These are phyloP conservation scores for Eucalyptus albens DNA, from an alignment of 345 rosid genomes.

Conservation along the genomic window DNA sequence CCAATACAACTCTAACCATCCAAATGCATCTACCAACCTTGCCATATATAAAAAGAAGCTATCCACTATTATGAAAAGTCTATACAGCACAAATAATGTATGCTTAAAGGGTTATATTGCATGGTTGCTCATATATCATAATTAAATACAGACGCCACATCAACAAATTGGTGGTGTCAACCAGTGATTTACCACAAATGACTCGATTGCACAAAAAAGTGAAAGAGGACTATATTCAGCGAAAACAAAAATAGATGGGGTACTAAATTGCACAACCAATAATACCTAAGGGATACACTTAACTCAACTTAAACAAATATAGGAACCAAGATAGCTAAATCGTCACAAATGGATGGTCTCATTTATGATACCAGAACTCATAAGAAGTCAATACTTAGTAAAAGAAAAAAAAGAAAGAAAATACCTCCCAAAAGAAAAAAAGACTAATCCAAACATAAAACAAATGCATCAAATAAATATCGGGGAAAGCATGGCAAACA, in stretches of 20 bases:
- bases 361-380: too few relatives aligned
- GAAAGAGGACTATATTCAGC: background rate
- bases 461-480: background rate
- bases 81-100: background rate
- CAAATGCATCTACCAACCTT: too few relatives aligned
- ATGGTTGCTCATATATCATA: background rate
- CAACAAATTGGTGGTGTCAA: background rate
- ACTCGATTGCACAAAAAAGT: background rate
- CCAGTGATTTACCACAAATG: background rate
- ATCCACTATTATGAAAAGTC: background rate
- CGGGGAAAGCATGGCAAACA: background rate
- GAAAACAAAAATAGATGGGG: background rate
- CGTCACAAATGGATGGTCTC: too few relatives aligned
- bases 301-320: background rate
- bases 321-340: too few relatives aligned
- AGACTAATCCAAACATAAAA: too few relatives aligned
- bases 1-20: too few relatives aligned
- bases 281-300: background rate
- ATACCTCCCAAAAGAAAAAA: background rate
- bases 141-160: background rate
- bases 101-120: background rate
- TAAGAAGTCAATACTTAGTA: background rate
- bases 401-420: too few relatives aligned
- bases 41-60: too few relatives aligned
- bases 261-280: background rate